A percentile compares a stretch with the other conserved stretches of the same genome.
Conservation (phyloP, 2,329 filamentous ascomycete genomes). For the Calcarisporium arbuscula region DNA sequence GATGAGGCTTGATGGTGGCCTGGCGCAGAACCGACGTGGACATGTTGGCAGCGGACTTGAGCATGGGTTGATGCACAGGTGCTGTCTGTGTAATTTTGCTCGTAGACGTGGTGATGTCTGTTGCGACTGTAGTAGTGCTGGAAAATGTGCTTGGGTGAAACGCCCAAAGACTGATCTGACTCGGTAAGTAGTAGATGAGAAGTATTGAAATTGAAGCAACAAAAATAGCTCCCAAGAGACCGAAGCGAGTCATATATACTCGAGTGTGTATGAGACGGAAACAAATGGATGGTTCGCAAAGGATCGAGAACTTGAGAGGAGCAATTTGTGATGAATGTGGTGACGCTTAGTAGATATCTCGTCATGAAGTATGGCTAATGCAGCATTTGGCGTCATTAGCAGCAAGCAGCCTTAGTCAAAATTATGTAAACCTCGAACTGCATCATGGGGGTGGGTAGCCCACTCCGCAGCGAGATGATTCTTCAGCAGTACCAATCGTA, state of each 20-base stretch:
- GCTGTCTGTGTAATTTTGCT: constrained; percentile 2
- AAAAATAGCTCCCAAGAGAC: constrained; percentile 26
- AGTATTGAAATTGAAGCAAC: constrained; percentile 31
- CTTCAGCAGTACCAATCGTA: too few species aligned
- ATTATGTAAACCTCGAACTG: too few species aligned
- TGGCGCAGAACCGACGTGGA: constrained; percentile 53
- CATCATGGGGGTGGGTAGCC: too few species aligned
- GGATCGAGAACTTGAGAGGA: constrained; percentile 9
- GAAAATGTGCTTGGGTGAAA: constrained; percentile 11
- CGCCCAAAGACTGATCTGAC: constrained; percentile 16
- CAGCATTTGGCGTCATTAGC: too few species aligned
- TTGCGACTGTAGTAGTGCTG: constrained; percentile 10
- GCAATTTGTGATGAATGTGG: constrained; percentile 14
- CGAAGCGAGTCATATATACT: constrained; percentile 34
- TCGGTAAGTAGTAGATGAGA: constrained; percentile 22
- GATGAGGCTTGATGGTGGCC: constrained; percentile 69
- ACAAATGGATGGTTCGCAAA: constrained; percentile 17
- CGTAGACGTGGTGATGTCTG: constrained; percentile 7
- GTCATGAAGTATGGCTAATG: too few species aligned
- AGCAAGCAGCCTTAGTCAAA: too few species aligned
- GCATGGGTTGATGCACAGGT: constrained; percentile 19
- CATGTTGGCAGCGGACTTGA: constrained; percentile 44
- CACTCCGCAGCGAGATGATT: too few species aligned
- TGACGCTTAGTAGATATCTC: too few species aligned
- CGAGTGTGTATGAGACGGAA: constrained; percentile 10